phyloP scores from a whole-genome alignment of 2,329 filamentous ascomycete species.

The Scorias spongiosa region DNA sequence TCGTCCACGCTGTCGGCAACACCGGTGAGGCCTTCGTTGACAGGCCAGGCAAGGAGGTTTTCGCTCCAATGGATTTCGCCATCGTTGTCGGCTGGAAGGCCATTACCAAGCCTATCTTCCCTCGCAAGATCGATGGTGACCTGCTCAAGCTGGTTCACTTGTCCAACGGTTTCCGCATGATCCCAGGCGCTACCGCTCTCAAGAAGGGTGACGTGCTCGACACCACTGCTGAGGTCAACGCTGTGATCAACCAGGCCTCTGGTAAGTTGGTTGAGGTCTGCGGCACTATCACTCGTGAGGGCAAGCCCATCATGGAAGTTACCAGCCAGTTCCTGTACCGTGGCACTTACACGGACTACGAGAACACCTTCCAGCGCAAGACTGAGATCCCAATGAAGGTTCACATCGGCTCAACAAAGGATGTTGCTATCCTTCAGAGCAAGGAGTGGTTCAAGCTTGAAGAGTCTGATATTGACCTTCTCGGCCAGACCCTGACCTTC shows the following conservation, averaged over 20 bases:
- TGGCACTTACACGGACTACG: slow-evolving; percentile 78
- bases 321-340: slow-evolving; percentile 97
- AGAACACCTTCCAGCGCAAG: slow-evolving; percentile 98
- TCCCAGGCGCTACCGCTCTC: slow-evolving; percentile 82
- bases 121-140: slow-evolving; percentile 87
- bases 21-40: slow-evolving; percentile 96
- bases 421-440: slow-evolving; percentile 82
- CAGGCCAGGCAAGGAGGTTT: slow-evolving; percentile 81
- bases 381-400: slow-evolving; percentile 89
- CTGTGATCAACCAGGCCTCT: slow-evolving; percentile 93
- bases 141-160: slow-evolving; percentile 90
- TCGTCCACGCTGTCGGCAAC: slow-evolving; percentile 97
- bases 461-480: slow-evolving; percentile 70
- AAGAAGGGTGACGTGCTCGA: slow-evolving; percentile 90
- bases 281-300: slow-evolving; percentile 78
- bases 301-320: slow-evolving; percentile 86
- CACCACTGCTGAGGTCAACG: slow-evolving; percentile 90
- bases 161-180: slow-evolving; percentile 96
- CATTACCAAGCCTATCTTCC: slow-evolving; percentile 98
- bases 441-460: slow-evolving; percentile 95
- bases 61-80: slow-evolving; percentile 82
- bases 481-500: slow-evolving; percentile 91
- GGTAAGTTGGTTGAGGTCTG: slow-evolving; percentile 99
- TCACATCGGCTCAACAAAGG: slow-evolving; percentile 72
- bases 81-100: slow-evolving; percentile 50